Base-by-base conservation (phyloP, 2,329 filamentous ascomycete species). In the Mycogone perniciosa region DNA sequence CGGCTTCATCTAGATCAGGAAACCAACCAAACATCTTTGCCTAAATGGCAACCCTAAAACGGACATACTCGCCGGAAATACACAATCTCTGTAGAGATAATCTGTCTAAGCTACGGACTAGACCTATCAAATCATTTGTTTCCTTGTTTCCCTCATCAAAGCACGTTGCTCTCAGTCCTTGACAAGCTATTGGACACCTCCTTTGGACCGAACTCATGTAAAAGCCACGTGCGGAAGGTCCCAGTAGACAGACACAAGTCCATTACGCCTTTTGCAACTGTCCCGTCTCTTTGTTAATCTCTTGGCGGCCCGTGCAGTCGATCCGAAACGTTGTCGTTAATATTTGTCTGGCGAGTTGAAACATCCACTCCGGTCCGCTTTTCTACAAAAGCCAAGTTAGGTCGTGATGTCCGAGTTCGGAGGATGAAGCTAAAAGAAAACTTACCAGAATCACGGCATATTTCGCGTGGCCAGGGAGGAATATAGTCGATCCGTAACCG, bases 401-500 rank as follows among this genome's bases (percentile, higher is more conserved):
- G n/a, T 38, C 6, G 11, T 6, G 8, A 7, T 11, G 31, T 31
- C 33, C 51, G 42, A 27, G n/a, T 11, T 27, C n/a, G 8, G 27
- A 46, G 2, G 2, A 31, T 9, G 10, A 2, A 27, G 6, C 31
- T 8, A 27, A 33, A 26, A 39, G 29, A 31, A 27, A 2, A 56
- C 63, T 51, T 55, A 68, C 65, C 57, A 68, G 20, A 6, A 48
- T 55, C 5, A 60, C 50, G 1, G 64, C 40, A 9, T 60, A 60
- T 10, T 60, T 50, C 55, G 60, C 63, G 3, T 65, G 50, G 1
- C 60, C 60, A 0, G 66, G 66, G 38, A 67, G 46, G 40, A 62
- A 65, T 4, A 68, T 62, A 0, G 57, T 65, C 2, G 51, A 51
- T 2, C 64, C 64, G 31, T 63, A 61, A 4, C 63, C 64, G 42